A percentile compares a stretch with the other conserved stretches of the same genome.
Conservation (phyloP, 1,284 basidiomycete genomes). For the Apiotrichum montevideense region DNA sequence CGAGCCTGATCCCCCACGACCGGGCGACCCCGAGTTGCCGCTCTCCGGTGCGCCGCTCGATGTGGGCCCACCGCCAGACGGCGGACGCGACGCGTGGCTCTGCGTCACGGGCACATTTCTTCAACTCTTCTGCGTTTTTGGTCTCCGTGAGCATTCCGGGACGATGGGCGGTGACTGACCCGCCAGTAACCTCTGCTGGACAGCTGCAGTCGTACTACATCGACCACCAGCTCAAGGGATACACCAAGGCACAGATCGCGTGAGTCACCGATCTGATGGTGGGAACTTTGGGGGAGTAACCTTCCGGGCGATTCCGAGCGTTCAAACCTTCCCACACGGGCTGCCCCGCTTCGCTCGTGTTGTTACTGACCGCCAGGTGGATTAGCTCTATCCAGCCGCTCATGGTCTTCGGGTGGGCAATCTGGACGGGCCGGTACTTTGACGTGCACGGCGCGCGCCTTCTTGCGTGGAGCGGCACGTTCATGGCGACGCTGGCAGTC, state of each 20-base stretch:
- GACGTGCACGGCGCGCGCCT: conserved; percentile 22
- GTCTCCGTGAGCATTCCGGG: conserved; percentile 16
- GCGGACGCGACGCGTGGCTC: conserved; percentile 25
- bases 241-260: conserved; percentile 15
- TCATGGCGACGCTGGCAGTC: not conserved
- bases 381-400: conserved; percentile 19
- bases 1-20: conserved; percentile 1
- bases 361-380: conserved; percentile 5
- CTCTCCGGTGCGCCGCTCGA: not conserved
- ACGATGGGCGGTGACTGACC: not conserved
- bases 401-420: conserved; percentile 16
- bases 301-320: no score
- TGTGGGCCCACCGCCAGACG: conserved; percentile 25
- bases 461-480: not conserved
- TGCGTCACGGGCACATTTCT: conserved; percentile 23
- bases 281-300: no score
- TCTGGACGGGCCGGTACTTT: conserved; percentile 23
- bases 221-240: conserved; percentile 15
- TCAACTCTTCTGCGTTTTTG: conserved; percentile 26
- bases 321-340: no score
- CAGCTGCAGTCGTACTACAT: conserved; percentile 23
- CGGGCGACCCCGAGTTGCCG: not conserved
- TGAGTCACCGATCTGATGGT: conserved; percentile 13
- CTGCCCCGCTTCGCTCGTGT: no score
- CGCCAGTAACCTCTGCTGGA: conserved; percentile 21